Conservation (phyloP, 2,329 filamentous ascomycete species). For the Ramularia endophylla region DNA sequence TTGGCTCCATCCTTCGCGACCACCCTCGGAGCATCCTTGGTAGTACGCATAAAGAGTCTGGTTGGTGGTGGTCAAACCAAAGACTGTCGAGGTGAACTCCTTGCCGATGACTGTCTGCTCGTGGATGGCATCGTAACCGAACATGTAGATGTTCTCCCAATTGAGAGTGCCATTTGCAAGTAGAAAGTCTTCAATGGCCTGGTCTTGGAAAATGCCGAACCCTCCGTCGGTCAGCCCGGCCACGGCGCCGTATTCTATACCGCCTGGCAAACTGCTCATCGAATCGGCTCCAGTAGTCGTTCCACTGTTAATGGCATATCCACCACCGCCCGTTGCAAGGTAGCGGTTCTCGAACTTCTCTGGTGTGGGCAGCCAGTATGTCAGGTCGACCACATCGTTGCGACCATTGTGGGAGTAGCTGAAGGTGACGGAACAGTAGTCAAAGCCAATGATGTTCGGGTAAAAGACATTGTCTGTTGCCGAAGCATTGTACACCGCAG, state of each 20-base stretch:
- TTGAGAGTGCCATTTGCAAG: constrained; percentile 45
- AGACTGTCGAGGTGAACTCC: constrained; percentile 38
- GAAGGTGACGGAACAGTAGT: constrained; percentile 43
- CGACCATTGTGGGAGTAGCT: constrained; percentile 41
- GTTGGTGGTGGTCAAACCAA: constrained; percentile 32
- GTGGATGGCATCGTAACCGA: constrained; percentile 46
- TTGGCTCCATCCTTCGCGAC: constrained; percentile 44
- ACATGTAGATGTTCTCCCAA: constrained; percentile 46
- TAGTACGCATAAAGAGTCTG: constrained; percentile 42
- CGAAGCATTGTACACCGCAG: constrained; percentile 31
- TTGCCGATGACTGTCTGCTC: constrained; percentile 48
- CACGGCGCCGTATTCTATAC: constrained; percentile 42
- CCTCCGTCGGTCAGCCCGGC: constrained; percentile 47
- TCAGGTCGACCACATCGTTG: constrained; percentile 30
- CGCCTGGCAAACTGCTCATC: no score
- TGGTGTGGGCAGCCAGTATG: constrained; percentile 41
- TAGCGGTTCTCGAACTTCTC: constrained; percentile 42
- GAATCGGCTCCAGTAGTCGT: constrained; percentile 30
- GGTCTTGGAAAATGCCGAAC: constrained; percentile 41
- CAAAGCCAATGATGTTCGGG: constrained; percentile 28
- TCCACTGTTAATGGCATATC: constrained; percentile 40
- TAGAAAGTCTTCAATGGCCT: constrained; percentile 30
- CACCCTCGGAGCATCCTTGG: constrained; percentile 51
- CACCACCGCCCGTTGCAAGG: constrained; percentile 42
- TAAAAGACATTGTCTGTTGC: constrained; percentile 26